phyloP scores from a whole-genome alignment of 345 rosid genomes.

The Aegle marmelos region DNA sequence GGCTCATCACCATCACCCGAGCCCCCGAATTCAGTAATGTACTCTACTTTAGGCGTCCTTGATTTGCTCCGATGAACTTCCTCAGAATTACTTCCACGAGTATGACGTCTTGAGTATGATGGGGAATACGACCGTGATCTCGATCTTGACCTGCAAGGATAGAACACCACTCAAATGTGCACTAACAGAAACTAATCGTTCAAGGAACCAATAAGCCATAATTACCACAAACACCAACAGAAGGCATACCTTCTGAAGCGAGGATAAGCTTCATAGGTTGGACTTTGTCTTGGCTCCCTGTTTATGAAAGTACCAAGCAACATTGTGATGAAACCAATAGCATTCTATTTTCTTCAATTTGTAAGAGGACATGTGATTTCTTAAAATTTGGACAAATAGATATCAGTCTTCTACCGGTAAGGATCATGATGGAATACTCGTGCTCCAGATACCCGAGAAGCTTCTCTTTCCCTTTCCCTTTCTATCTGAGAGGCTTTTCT shows the following conservation, averaged over 20 bases:
- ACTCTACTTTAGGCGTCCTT: slow-evolving; percentile 76
- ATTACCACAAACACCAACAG: background rate
- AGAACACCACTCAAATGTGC: background rate
- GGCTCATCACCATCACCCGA: slow-evolving; percentile 60
- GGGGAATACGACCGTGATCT: slow-evolving; percentile 85
- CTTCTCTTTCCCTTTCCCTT: slow-evolving; percentile 90
- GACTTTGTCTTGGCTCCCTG: slow-evolving; percentile 90
- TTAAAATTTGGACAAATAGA: background rate
- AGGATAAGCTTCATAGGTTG: slow-evolving; percentile 95
- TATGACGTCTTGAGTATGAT: slow-evolving; percentile 59
- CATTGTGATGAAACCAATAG: slow-evolving; percentile 15
- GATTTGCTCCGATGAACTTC: slow-evolving; percentile 59
- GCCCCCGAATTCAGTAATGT: slow-evolving; percentile 92
- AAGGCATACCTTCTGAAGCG: slow-evolving; percentile 65
- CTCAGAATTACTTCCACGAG: slow-evolving; percentile 58
- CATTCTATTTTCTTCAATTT: background rate
- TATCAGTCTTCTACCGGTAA: slow-evolving; percentile 50
- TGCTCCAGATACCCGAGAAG: slow-evolving; percentile 60
- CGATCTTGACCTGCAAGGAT: slow-evolving; percentile 52
- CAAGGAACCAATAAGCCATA: background rate
- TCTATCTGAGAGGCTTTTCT: slow-evolving; percentile 92
- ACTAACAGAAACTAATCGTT: background rate
- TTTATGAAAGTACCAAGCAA: slow-evolving; percentile 2
- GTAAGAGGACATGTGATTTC: background rate
- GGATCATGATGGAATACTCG: slow-evolving; percentile 82